Evolutionary conservation across 768 basidiomycete species (phyloP).

Genomic region (Tremella fuciformis): DNA sequence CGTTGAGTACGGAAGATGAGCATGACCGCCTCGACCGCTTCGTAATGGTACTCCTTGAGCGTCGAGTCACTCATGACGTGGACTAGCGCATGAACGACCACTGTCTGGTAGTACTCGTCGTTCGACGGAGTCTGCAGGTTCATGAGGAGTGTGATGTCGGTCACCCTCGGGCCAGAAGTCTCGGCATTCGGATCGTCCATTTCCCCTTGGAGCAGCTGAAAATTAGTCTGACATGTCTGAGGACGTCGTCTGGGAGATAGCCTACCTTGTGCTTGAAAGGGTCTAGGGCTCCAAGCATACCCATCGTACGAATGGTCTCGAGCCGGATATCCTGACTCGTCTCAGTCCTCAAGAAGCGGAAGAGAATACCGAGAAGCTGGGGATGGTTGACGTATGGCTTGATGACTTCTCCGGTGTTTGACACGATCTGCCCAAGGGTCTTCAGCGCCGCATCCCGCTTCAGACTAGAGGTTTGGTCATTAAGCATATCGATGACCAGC

Average conservation of each 20-base stretch:
- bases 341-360: conserved; percentile 81
- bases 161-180: conserved; percentile 56
- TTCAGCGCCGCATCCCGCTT: conserved; percentile 93
- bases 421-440: conserved; percentile 91
- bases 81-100: conserved; percentile 83
- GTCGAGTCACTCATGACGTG: conserved; percentile 85
- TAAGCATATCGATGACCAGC: conserved; percentile 79
- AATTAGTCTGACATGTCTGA: not conserved
- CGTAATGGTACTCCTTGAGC: conserved; percentile 79
- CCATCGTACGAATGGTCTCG: conserved; percentile 91
- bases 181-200: conserved; percentile 66
- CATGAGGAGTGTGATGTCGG: conserved; percentile 54
- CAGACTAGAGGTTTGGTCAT: conserved; percentile 73
- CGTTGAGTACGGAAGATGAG: conserved; percentile 98
- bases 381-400: conserved; percentile 86
- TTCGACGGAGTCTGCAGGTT: conserved; percentile 58
- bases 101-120: conserved; percentile 96
- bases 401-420: conserved; percentile 92
- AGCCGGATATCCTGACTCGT: conserved; percentile 62
- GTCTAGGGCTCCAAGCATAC: conserved; percentile 92
- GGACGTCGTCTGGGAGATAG: not conserved
- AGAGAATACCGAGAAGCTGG: conserved; percentile 78
- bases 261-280: conserved; percentile 89
- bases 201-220: conserved; percentile 51
- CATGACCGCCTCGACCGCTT: conserved; percentile 96